A percentile compares a stretch with the other conserved stretches of the same genome.
These are phyloP conservation scores for Xylariaceae sp. DNA, from an alignment of 2,329 filamentous ascomycete genomes.

Conservation along the genomic window DNA sequence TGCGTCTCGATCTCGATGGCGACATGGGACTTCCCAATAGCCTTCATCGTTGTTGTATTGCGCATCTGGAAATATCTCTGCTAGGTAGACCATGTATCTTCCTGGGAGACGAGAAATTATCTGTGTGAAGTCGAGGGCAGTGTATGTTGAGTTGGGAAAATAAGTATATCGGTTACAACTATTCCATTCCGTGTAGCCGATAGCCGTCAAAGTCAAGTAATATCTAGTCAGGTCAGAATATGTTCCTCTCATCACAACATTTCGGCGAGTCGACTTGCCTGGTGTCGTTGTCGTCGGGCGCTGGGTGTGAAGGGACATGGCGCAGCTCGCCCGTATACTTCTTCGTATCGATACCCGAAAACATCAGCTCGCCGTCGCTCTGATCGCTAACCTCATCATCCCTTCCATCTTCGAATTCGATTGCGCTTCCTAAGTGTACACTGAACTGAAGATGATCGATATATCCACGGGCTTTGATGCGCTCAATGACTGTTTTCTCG, in stretches of 20 bases:
- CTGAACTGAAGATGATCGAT: conserved; percentile 17
- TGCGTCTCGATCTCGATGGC: conserved; percentile 11
- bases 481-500: conserved; percentile 10
- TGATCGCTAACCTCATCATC: conserved; percentile 2
- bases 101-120: conserved; percentile 12
- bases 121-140: conserved; percentile 13
- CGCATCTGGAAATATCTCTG: conserved; percentile 8
- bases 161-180: conserved; percentile 6
- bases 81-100: conserved; percentile 3
- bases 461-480: conserved; percentile 8
- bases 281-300: not conserved
- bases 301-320: conserved; percentile 2
- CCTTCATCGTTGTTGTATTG: conserved; percentile 8
- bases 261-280: conserved; percentile 5
- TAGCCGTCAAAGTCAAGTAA: conserved; percentile 10
- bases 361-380: conserved; percentile 17
- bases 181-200: conserved; percentile 12
- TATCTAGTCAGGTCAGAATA: conserved; percentile 8
- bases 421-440: conserved; percentile 16
- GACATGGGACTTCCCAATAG: conserved; percentile 14
- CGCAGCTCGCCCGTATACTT: conserved; percentile 17
- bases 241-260: not conserved
- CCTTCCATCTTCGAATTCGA: not conserved
- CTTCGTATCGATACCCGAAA: conserved; percentile 16
- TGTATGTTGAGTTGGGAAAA: not conserved